Conservation (phyloP, 2,329 filamentous ascomycete species). For the Aspergillus pseudoterreus region DNA sequence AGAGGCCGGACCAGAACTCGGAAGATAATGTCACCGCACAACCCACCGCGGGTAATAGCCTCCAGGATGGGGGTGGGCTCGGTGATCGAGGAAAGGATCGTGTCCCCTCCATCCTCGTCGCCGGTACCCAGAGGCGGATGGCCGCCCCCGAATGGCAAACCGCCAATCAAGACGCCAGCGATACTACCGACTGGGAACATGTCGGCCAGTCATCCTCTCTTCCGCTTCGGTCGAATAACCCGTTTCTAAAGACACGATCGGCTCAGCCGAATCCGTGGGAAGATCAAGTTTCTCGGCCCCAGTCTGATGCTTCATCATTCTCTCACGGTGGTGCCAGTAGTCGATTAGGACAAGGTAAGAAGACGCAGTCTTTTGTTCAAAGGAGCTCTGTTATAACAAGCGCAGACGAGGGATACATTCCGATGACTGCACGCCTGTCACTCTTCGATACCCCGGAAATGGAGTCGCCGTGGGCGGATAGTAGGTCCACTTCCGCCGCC, state of each 20-base stretch:
- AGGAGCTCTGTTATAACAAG: background rate
- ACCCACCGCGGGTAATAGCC: conserved; percentile 2
- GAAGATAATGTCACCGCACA: conserved; percentile 8
- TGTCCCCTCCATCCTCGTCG: conserved; percentile 20
- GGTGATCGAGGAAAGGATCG: conserved; percentile 13
- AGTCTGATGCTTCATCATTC: conserved; percentile 17
- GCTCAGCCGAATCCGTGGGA: conserved; percentile 19
- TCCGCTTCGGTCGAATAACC: conserved; percentile 38
- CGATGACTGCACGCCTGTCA: conserved; percentile 38
- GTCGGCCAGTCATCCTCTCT: conserved; percentile 14
- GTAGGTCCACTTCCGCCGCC: conserved; percentile 11
- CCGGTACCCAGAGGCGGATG: conserved; percentile 19
- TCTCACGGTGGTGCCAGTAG: conserved; percentile 21
- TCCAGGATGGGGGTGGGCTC: background rate
- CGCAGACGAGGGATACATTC: conserved; percentile 35
- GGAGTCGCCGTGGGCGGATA: conserved; percentile 26
- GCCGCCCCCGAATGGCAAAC: conserved; percentile 20
- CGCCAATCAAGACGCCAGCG: conserved; percentile 4
- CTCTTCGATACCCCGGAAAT: conserved; percentile 28
- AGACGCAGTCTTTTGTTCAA: background rate
- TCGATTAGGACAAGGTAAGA: conserved; percentile 31
- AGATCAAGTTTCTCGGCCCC: conserved; percentile 12
- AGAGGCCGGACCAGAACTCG: conserved; percentile 14
- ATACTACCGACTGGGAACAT: conserved; percentile 20
- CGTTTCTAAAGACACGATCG: conserved; percentile 32